Percentiles rank a stretch among this genome's conserved stretches.
phyloP scores from a whole-genome alignment of 805 yeast species.

The Candida andamanensis region DNA sequence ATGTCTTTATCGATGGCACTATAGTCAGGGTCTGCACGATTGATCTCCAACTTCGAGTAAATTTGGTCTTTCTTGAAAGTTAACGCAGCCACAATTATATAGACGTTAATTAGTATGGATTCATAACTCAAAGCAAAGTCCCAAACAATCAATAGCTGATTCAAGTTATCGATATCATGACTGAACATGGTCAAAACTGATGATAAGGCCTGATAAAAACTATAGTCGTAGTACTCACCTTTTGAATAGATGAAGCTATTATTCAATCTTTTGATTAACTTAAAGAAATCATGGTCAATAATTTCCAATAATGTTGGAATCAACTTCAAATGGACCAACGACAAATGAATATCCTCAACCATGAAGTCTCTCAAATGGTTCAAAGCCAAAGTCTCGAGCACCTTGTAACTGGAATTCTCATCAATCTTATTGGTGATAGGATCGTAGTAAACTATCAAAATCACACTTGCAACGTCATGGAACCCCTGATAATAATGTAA shows the following conservation, averaged over 20 bases:
- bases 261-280: slow-evolving; percentile 34
- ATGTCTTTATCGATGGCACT: slow-evolving; percentile 25
- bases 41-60: slow-evolving; percentile 18
- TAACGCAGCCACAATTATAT: slow-evolving; percentile 57
- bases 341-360: slow-evolving; percentile 62
- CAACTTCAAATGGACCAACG: slow-evolving; percentile 59
- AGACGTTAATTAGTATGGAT: slow-evolving; percentile 50
- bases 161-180: slow-evolving; percentile 40
- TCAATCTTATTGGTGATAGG: slow-evolving; percentile 13
- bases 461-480: slow-evolving; percentile 77
- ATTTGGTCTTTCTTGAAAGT: slow-evolving; percentile 42
- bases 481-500: slow-evolving; percentile 87
- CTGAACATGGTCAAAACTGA: slow-evolving; percentile 69
- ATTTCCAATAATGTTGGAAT: slow-evolving; percentile 56
- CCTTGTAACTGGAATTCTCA: slow-evolving; percentile 30
- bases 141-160: slow-evolving; percentile 56
- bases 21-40: slow-evolving; percentile 6
- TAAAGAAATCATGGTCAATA: slow-evolving; percentile 44
- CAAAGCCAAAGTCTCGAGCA: slow-evolving; percentile 55
- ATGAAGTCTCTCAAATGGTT: slow-evolving; percentile 77
- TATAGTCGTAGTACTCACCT: slow-evolving; percentile 61
- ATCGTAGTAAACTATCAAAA: slow-evolving; percentile 48
- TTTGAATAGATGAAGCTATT: slow-evolving; percentile 55
- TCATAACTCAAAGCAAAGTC: slow-evolving; percentile 59
- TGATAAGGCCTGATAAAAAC: slow-evolving; percentile 61